phyloP scores from a whole-genome alignment of 176 grass and related monocot genomes.

The Avena eriantha region DNA sequence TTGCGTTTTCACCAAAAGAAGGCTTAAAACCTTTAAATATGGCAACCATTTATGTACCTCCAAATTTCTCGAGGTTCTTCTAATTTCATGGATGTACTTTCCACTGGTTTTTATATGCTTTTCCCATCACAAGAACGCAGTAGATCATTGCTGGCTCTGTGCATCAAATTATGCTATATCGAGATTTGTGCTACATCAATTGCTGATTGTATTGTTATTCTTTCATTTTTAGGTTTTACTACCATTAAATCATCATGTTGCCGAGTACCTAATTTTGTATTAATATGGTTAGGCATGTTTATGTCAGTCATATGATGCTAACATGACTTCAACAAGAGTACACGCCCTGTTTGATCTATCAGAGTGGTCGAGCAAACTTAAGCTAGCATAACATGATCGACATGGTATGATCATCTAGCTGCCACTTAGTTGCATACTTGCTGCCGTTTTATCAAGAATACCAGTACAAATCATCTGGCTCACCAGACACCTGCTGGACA shows the following conservation, averaged over 20 bases:
- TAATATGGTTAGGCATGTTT: slow-evolving; percentile 31
- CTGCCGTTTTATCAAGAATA: slow-evolving; percentile 33
- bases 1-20: background rate
- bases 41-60: background rate
- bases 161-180: slow-evolving; percentile 31
- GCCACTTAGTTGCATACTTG: slow-evolving; percentile 24
- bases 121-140: background rate
- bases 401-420: slow-evolving; percentile 29
- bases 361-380: slow-evolving; percentile 31
- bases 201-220: slow-evolving; percentile 15
- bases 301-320: slow-evolving; percentile 36
- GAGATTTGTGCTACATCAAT: slow-evolving; percentile 36
- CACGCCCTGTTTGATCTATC: slow-evolving; percentile 31
- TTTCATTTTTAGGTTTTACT: slow-evolving; percentile 15
- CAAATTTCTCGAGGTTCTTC: slow-evolving; percentile 21
- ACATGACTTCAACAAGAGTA: slow-evolving; percentile 35
- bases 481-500: slow-evolving; percentile 20
- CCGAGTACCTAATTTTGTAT: slow-evolving; percentile 35
- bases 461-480: background rate
- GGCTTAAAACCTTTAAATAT: slow-evolving; percentile 14
- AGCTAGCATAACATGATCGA: slow-evolving; percentile 5
- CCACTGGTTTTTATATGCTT: background rate
- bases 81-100: background rate
- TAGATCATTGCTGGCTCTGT: slow-evolving; percentile 13
- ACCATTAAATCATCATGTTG: slow-evolving; percentile 24